These are phyloP conservation scores for Fusarium anthophilum DNA, from an alignment of 2,329 filamentous ascomycete genomes.

Conservation along the genomic window DNA sequence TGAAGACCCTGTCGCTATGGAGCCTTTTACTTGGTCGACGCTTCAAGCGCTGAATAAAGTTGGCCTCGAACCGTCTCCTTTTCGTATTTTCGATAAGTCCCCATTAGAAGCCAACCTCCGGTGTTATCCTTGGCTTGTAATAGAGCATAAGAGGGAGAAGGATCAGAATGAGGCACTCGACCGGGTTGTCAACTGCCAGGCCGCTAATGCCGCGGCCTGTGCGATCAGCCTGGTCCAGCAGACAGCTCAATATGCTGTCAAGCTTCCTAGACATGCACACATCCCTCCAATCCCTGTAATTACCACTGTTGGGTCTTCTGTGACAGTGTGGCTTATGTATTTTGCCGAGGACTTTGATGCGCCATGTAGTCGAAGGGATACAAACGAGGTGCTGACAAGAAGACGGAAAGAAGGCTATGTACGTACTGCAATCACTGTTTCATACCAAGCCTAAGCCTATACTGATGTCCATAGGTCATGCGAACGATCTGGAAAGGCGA, in stretches of 20 bases:
- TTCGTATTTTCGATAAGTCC: neutral
- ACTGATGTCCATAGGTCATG: conserved; percentile 17
- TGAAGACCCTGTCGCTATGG: neutral
- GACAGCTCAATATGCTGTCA: conserved; percentile 14
- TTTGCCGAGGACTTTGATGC: conserved; percentile 10
- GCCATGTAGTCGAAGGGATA: neutral
- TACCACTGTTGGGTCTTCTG: conserved; percentile 17
- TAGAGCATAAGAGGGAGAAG: conserved; percentile 28
- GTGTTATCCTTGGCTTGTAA: conserved; percentile 36
- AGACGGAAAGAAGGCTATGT: conserved; percentile 8
- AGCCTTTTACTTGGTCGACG: conserved; percentile 21
- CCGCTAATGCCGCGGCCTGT: conserved; percentile 25
- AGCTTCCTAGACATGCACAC: conserved; percentile 7
- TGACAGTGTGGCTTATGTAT: conserved; percentile 32
- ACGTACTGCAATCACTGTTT: neutral
- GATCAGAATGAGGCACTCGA: neutral
- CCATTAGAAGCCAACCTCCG: conserved; percentile 1
- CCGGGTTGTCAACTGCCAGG: conserved; percentile 14
- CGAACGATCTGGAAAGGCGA: conserved; percentile 31
- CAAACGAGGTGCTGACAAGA: neutral
- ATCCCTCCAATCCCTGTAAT: conserved; percentile 24
- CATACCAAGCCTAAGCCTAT: neutral
- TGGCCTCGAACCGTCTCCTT: conserved; percentile 6
- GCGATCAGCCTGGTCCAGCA: conserved; percentile 14
- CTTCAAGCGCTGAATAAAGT: neutral